Percentiles rank a stretch among this genome's conserved stretches.
These are phyloP conservation scores for Solioccasus polychromus DNA, from an alignment of 768 basidiomycete genomes.

Conservation along the genomic window DNA sequence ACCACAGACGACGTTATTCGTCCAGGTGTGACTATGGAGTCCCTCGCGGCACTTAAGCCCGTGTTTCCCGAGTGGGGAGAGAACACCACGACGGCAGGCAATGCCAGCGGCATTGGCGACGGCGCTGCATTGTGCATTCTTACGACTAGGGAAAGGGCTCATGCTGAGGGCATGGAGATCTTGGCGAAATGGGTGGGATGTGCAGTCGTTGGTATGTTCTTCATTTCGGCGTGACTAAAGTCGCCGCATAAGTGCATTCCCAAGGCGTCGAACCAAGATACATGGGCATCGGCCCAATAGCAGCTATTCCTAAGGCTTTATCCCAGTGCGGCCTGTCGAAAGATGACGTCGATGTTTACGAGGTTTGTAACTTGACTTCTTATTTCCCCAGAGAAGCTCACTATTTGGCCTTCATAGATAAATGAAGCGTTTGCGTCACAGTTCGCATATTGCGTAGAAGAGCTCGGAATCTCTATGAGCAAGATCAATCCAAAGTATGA, in stretches of 20 bases:
- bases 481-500: slow-evolving; percentile 85
- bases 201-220: slow-evolving; percentile 64
- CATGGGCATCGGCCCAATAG: slow-evolving; percentile 77
- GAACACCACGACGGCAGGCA: slow-evolving; percentile 73
- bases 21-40: slow-evolving; percentile 74
- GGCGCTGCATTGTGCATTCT: slow-evolving; percentile 85
- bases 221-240: neutral
- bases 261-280: slow-evolving; percentile 71
- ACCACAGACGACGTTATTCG: slow-evolving; percentile 87
- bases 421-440: slow-evolving; percentile 94
- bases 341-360: slow-evolving; percentile 74
- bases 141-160: slow-evolving; percentile 75
- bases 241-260: neutral
- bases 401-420: slow-evolving; percentile 43
- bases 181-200: slow-evolving; percentile 81
- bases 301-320: slow-evolving; percentile 69
- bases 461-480: slow-evolving; percentile 69
- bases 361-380: slow-evolving; percentile 40
- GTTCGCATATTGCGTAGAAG: slow-evolving; percentile 88
- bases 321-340: slow-evolving; percentile 58
- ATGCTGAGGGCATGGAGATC: slow-evolving; percentile 73
- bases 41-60: slow-evolving; percentile 76
- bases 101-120: slow-evolving; percentile 88
- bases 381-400: slow-evolving; percentile 1
- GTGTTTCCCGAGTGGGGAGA: slow-evolving; percentile 82